Conservation (phyloP, 2,329 filamentous ascomycete genomes). For the Colletotrichum incanum region DNA sequence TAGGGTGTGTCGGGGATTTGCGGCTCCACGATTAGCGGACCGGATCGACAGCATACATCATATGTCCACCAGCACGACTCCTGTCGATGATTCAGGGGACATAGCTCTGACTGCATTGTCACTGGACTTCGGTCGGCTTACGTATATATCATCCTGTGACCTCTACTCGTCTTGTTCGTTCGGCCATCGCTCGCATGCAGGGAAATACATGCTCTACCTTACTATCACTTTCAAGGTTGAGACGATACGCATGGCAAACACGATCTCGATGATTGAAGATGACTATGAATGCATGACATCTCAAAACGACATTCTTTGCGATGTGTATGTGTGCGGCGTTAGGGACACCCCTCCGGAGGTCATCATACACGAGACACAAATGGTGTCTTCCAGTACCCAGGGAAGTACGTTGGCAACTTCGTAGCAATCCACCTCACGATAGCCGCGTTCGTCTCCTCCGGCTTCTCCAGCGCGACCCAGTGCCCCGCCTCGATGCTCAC, state of each 20-base stretch:
- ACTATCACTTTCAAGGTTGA: neutral
- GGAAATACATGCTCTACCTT: neutral
- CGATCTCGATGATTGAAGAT: neutral
- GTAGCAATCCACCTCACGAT: slow-evolving; percentile 46
- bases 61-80: neutral
- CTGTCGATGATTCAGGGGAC: neutral
- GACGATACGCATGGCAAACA: neutral
- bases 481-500: slow-evolving; percentile 53
- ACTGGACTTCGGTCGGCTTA: no score
- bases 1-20: neutral
- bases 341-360: neutral
- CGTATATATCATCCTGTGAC: no score
- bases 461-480: slow-evolving; percentile 53
- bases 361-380: slow-evolving; percentile 20
- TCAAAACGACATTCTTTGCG: neutral
- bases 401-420: slow-evolving; percentile 43
- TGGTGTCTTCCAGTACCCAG: slow-evolving; percentile 36
- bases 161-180: neutral
- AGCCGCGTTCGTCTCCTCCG: slow-evolving; percentile 47
- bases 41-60: neutral
- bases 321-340: no score
- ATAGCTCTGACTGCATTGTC: no score
- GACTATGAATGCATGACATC: neutral
- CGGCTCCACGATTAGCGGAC: neutral
- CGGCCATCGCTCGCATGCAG: neutral